These are phyloP conservation scores for Xanthoconium stramineum DNA, from an alignment of 768 basidiomycete genomes.

Conservation along the genomic window DNA sequence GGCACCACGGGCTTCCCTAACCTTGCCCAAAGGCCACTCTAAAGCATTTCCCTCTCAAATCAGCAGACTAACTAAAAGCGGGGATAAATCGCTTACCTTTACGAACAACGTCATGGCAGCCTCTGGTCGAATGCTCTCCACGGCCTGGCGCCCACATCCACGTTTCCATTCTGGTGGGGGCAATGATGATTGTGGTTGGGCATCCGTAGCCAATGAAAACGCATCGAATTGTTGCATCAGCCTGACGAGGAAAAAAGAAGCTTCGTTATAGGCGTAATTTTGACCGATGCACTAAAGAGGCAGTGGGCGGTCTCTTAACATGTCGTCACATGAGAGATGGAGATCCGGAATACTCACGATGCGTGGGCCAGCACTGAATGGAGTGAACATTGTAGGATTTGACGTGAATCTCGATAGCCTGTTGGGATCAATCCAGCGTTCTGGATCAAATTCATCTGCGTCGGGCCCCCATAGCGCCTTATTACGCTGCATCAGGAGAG, in stretches of 20 bases:
- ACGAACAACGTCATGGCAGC: constrained; percentile 63
- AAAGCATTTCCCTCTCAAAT: constrained; percentile 6
- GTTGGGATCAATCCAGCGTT: constrained; percentile 67
- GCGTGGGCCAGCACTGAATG: constrained; percentile 71
- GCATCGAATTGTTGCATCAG: constrained; percentile 62
- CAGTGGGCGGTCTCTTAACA: constrained; percentile 15
- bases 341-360: constrained; percentile 34
- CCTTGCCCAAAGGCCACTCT: constrained; percentile 63
- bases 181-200: constrained; percentile 58
- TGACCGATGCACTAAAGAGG: constrained; percentile 59
- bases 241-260: constrained; percentile 67
- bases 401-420: constrained; percentile 48
- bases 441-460: constrained; percentile 74
- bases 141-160: constrained; percentile 42
- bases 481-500: constrained; percentile 66
- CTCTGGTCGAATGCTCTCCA: constrained; percentile 61
- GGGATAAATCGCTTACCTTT: constrained; percentile 45
- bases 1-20: constrained; percentile 31
- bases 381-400: constrained; percentile 68
- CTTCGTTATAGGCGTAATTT: constrained; percentile 75
- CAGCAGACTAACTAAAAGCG: constrained; percentile 1
- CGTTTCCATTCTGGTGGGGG: constrained; percentile 57
- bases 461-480: constrained; percentile 69
- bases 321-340: constrained; percentile 1
- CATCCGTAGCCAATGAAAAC: constrained; percentile 57